A percentile compares a stretch with the other conserved stretches of the same genome.
Evolutionary conservation across 2,329 filamentous ascomycete species (phyloP).

Genomic region (Ophiostoma perfectum): DNA sequence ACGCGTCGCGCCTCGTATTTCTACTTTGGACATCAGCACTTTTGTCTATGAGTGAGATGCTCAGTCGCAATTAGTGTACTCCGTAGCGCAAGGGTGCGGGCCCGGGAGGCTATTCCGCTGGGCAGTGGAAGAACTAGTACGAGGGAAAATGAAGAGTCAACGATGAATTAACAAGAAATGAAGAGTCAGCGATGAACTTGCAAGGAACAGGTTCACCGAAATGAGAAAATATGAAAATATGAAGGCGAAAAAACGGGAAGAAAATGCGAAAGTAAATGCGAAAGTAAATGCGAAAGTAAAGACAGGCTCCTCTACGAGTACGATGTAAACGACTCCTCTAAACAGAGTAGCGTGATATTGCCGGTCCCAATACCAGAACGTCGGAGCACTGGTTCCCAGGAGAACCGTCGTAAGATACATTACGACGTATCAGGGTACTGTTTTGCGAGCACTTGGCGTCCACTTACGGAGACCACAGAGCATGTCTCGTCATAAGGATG

Average conservation of each 20-base stretch:
- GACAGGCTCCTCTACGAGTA: neutral
- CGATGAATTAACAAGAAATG: neutral
- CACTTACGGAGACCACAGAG: neutral
- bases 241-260: neutral
- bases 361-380: conserved; percentile 4
- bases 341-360: neutral
- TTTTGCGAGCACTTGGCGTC: too few relatives aligned
- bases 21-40: neutral
- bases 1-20: too few relatives aligned
- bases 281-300: neutral
- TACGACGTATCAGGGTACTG: neutral
- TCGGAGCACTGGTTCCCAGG: neutral
- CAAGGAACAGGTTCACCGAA: too few relatives aligned
- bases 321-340: too few relatives aligned
- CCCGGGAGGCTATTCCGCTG: conserved; percentile 3
- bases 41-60: neutral
- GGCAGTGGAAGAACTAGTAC: neutral
- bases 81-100: conserved; percentile 1
- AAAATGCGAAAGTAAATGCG: neutral
- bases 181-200: neutral
- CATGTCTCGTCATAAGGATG: neutral
- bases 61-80: neutral
- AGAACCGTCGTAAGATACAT: neutral
- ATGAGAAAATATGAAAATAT: too few relatives aligned
- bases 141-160: neutral